Evolutionary conservation across 2,329 filamentous ascomycete genomes (phyloP).

Genomic region (Camptophora hylomeconis): DNA sequence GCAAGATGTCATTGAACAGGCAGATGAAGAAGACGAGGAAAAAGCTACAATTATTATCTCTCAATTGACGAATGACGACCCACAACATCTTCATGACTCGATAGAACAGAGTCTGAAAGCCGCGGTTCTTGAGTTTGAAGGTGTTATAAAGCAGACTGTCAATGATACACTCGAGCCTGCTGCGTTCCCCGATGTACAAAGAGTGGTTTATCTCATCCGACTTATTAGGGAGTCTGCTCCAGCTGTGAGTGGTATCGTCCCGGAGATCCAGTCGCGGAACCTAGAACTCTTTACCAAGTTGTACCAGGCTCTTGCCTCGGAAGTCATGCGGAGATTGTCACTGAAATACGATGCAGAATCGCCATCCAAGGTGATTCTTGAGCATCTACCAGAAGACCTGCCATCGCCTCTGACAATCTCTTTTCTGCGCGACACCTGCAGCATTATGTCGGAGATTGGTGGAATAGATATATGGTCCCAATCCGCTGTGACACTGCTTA

Average conservation of each 20-base stretch:
- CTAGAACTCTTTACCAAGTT: conserved; percentile 9
- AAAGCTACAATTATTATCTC: conserved; percentile 8
- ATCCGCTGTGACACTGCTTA: conserved; percentile 9
- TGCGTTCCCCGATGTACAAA: conserved; percentile 1
- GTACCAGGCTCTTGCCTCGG: conserved; percentile 6
- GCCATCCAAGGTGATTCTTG: no score
- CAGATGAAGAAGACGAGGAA: conserved; percentile 17
- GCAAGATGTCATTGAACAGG: conserved; percentile 17
- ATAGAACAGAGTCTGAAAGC: conserved; percentile 5
- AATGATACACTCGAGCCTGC: not conserved
- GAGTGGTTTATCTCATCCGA: no score
- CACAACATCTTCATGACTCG: conserved; percentile 4
- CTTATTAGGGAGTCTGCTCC: no score
- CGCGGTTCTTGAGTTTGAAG: conserved; percentile 5
- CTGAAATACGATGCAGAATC: conserved; percentile 8
- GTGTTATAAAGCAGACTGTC: conserved; percentile 5
- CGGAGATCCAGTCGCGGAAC: no score
- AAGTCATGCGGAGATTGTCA: conserved; percentile 4
- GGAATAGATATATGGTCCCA: conserved; percentile 14
- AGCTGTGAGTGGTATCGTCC: no score
- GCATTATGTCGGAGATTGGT: conserved; percentile 15
- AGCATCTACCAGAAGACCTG: conserved; percentile 13
- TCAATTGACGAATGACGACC: conserved; percentile 10
- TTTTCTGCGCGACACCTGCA: conserved; percentile 11
- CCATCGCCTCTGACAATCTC: conserved; percentile 13